Evolutionary conservation across 1,284 basidiomycete species (phyloP).

Genomic region (Phellopilus nigrolimitatus): DNA sequence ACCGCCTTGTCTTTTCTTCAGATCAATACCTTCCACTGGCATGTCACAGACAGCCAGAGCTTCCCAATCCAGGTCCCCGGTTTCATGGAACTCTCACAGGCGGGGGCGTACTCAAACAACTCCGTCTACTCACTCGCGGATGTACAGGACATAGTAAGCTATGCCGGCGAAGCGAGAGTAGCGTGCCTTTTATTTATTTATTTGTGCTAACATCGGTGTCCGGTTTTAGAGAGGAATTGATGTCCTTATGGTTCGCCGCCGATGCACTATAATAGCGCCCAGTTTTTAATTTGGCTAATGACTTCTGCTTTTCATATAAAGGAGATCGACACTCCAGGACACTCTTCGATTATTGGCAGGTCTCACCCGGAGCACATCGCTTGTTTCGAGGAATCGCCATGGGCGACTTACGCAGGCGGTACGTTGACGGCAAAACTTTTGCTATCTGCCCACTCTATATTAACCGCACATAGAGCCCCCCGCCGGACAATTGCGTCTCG

Average conservation of each 20-base stretch:
- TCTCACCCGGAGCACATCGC: conserved; percentile 41
- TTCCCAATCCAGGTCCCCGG: conserved; percentile 70
- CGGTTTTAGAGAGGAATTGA: conserved; percentile 76
- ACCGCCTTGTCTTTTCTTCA: conserved; percentile 24
- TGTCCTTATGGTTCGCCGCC: conserved; percentile 48
- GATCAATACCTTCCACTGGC: conserved; percentile 79
- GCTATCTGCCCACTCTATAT: conserved; percentile 9
- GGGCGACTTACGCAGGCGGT: conserved; percentile 29
- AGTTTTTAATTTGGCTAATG: neutral
- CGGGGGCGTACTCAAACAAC: conserved; percentile 61
- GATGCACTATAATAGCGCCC: neutral
- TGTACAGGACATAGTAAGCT: conserved; percentile 59
- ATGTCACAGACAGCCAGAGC: conserved; percentile 70
- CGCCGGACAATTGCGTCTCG: conserved; percentile 74
- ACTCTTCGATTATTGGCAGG: conserved; percentile 40
- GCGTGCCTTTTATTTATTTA: neutral
- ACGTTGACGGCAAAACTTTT: conserved; percentile 5
- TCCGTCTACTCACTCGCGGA: conserved; percentile 59
- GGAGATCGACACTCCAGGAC: conserved; percentile 62
- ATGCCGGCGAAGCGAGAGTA: conserved; percentile 61
- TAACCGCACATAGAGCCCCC: conserved; percentile 54
- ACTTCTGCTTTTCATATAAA: conserved; percentile 15
- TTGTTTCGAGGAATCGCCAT: conserved; percentile 32
- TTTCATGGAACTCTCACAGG: conserved; percentile 54
- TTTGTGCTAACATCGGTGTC: too few species aligned